These are phyloP conservation scores for Cladosporium sp. DNA, from an alignment of 2,329 filamentous ascomycete species.

Conservation along the genomic window DNA sequence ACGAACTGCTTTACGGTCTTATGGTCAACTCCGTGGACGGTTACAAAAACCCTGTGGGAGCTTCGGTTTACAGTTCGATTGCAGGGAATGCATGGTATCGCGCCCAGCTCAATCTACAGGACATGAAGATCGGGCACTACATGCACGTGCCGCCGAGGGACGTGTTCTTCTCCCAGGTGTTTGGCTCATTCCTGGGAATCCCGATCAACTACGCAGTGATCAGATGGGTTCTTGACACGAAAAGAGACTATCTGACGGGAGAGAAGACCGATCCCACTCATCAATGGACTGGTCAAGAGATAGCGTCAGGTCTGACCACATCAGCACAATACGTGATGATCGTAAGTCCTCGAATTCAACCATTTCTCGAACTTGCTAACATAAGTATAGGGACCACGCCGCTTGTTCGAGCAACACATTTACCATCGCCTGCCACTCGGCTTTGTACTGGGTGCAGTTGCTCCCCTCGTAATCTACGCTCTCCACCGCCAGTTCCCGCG, in stretches of 20 bases:
- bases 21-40: conserved; percentile 57
- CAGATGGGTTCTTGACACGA: conserved; percentile 61
- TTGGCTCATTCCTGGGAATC: conserved; percentile 60
- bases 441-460: conserved; percentile 54
- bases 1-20: conserved; percentile 62
- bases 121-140: conserved; percentile 66
- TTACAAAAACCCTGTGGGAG: conserved; percentile 60
- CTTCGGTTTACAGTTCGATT: conserved; percentile 58
- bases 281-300: conserved; percentile 62
- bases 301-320: conserved; percentile 56
- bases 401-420: conserved; percentile 53
- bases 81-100: conserved; percentile 65
- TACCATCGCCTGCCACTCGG: conserved; percentile 56
- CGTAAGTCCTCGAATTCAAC: background rate
- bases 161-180: conserved; percentile 64
- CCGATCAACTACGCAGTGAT: conserved; percentile 65
- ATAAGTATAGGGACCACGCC: conserved; percentile 44
- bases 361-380: background rate
- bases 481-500: conserved; percentile 59
- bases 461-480: conserved; percentile 52
- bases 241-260: conserved; percentile 50
- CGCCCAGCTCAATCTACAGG: conserved; percentile 61
- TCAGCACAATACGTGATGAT: conserved; percentile 64
- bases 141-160: conserved; percentile 62
- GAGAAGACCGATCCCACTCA: conserved; percentile 55